Evolutionary conservation across 768 basidiomycete genomes (phyloP).

Genomic region (Phaeolepiota aurea): DNA sequence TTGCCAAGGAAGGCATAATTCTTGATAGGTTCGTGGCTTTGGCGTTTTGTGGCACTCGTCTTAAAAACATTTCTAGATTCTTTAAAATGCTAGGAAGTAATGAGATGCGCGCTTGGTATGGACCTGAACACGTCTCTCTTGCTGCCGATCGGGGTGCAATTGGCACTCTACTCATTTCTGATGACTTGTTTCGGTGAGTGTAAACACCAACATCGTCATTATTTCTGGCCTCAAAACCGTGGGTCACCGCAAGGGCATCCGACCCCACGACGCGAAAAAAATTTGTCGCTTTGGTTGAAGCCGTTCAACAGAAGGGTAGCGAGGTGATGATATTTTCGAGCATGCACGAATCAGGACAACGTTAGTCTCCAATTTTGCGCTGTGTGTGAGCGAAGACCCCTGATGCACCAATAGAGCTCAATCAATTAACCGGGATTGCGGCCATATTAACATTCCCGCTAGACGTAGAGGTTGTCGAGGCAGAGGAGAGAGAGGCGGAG

Average conservation of each 20-base stretch:
- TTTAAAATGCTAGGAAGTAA: constrained; percentile 96
- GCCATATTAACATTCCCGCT: constrained; percentile 94
- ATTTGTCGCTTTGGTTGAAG: constrained; percentile 85
- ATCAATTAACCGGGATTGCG: constrained; percentile 90
- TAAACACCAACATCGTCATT: not conserved
- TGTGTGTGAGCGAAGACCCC: constrained; percentile 1
- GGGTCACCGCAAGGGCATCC: constrained; percentile 48
- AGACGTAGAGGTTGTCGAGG: constrained; percentile 91
- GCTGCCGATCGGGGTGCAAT: constrained; percentile 92
- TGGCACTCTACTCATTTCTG: constrained; percentile 90
- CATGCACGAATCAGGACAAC: constrained; percentile 99
- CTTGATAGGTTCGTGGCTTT: constrained; percentile 62
- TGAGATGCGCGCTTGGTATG: constrained; percentile 98
- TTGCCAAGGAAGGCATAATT: constrained; percentile 86
- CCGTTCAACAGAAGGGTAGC: constrained; percentile 79
- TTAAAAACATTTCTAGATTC: constrained; percentile 47
- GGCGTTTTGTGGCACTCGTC: not conserved
- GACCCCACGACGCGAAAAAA: constrained; percentile 70
- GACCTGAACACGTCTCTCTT: constrained; percentile 86
- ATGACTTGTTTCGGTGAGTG: constrained; percentile 81
- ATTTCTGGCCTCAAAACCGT: too few species aligned
- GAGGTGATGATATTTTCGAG: constrained; percentile 97
- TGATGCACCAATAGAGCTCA: constrained; percentile 59
- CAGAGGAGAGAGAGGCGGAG: constrained; percentile 75
- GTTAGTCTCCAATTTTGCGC: constrained; percentile 37